A percentile compares a stretch with the other conserved stretches of the same genome.
These are phyloP conservation scores for Toxoplasma gondii DNA, from an alignment of 169 alveolate species.

Conservation along the genomic window DNA sequence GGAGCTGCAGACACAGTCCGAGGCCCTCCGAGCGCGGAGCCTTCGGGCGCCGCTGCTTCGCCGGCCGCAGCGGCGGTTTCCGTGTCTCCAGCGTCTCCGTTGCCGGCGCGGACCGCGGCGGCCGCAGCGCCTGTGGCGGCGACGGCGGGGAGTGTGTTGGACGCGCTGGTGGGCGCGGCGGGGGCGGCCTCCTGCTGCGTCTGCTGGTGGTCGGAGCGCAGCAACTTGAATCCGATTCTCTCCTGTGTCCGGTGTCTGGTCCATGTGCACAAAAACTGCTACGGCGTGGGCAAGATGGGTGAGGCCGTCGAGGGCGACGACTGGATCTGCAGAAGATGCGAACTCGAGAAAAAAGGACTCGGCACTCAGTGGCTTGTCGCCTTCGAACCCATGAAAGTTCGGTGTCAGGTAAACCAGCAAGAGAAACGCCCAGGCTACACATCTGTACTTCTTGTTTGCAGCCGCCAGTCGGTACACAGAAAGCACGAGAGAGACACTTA, in stretches of 20 bases:
- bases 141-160: neutral
- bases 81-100: neutral
- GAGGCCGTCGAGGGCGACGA: conserved; percentile 69
- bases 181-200: conserved; percentile 69
- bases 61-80: neutral
- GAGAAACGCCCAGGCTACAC: neutral
- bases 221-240: conserved; percentile 73
- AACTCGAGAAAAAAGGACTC: conserved; percentile 74
- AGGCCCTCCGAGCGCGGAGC: too few relatives aligned
- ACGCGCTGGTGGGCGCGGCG: neutral
- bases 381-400: conserved; percentile 72
- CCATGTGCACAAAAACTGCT: conserved; percentile 76
- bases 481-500: neutral
- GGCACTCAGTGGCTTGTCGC: conserved; percentile 78
- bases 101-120: conserved; percentile 6
- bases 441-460: neutral
- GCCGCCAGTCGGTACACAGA: neutral
- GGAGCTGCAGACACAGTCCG: too few relatives aligned
- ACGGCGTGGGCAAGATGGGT: conserved; percentile 71
- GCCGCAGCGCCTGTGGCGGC: conserved; percentile 19
- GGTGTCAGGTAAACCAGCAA: conserved; percentile 61
- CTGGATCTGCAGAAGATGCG: conserved; percentile 80
- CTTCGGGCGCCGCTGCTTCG: neutral
- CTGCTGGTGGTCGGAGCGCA: conserved; percentile 72
- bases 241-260: conserved; percentile 78